phyloP scores from a whole-genome alignment of 352 stramenopile species.

The Aphanomyces cochlioides region DNA sequence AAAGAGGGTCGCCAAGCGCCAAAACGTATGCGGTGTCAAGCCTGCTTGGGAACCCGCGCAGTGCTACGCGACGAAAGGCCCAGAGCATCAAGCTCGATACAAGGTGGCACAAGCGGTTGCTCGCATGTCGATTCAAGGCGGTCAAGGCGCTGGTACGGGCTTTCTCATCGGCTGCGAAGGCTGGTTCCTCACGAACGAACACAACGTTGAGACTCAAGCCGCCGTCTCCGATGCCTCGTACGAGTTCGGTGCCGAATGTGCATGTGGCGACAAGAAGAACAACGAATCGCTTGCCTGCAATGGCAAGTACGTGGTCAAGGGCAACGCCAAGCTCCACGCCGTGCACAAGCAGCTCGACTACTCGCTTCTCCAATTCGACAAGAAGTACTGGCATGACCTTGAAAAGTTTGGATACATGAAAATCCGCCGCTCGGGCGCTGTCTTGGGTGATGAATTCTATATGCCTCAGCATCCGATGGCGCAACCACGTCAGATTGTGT shows the following conservation, averaged over 20 bases:
- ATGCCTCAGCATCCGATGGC: constrained; percentile 63
- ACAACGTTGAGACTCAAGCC: constrained; percentile 46
- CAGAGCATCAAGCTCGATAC: constrained; percentile 44
- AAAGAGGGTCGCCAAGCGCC: background rate
- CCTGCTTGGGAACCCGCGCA: constrained; percentile 55
- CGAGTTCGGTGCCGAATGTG: constrained; percentile 60
- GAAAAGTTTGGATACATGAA: constrained; percentile 47
- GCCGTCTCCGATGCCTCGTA: constrained; percentile 36
- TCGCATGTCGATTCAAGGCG: constrained; percentile 48
- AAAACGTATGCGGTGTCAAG: constrained; percentile 34
- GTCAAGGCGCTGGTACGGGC: constrained; percentile 24
- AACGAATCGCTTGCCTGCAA: background rate
- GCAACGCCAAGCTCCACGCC: constrained; percentile 36
- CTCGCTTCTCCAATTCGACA: constrained; percentile 44
- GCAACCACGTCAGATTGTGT: constrained; percentile 55
- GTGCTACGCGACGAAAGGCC: constrained; percentile 51
- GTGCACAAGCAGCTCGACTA: constrained; percentile 56
- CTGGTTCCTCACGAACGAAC: constrained; percentile 48
- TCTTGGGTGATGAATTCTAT: constrained; percentile 54
- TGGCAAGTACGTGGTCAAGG: constrained; percentile 35
- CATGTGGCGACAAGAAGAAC: constrained; percentile 34
- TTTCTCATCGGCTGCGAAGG: constrained; percentile 50
- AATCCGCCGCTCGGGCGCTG: constrained; percentile 40
- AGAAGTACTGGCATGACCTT: constrained; percentile 33
- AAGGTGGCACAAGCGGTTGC: constrained; percentile 45